These are phyloP conservation scores for Diutina siamensis DNA, from an alignment of 1,139 yeast genomes.

Conservation along the genomic window DNA sequence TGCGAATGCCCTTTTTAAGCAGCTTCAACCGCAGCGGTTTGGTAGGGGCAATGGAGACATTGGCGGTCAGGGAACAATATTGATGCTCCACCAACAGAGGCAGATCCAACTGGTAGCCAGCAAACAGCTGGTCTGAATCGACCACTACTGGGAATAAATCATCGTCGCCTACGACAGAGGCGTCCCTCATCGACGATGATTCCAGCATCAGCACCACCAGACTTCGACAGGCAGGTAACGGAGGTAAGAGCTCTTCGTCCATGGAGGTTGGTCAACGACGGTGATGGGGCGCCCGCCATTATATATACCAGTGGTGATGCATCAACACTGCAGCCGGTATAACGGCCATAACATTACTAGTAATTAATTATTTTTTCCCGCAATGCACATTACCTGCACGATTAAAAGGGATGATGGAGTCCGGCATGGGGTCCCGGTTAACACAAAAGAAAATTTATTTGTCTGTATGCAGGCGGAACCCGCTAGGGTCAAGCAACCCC, in stretches of 20 bases:
- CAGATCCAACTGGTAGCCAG: conserved; percentile 19
- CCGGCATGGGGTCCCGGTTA: too few relatives aligned
- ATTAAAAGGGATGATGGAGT: neutral
- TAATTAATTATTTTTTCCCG: neutral
- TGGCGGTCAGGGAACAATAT: conserved; percentile 8
- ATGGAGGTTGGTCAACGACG: neutral
- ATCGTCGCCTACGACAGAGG: neutral
- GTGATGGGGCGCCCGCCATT: neutral
- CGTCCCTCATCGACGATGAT: neutral
- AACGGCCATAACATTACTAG: neutral
- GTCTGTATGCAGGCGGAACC: too few relatives aligned
- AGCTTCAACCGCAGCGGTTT: conserved; percentile 19
- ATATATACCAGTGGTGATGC: neutral
- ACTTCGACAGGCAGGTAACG: conserved; percentile 1
- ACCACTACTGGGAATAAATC: conserved; percentile 4
- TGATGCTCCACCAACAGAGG: conserved; percentile 12
- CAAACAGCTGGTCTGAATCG: conserved; percentile 6
- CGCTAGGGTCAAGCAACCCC: neutral
- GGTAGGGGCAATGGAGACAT: neutral
- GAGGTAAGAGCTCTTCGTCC: conserved; percentile 5
- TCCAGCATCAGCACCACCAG: conserved; percentile 1
- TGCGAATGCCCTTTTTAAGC: conserved; percentile 26
- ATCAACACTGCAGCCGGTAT: neutral
- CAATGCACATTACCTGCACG: neutral
- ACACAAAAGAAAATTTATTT: too few relatives aligned